Base-by-base conservation (phyloP, 805 yeast species). In the Candida alai region DNA sequence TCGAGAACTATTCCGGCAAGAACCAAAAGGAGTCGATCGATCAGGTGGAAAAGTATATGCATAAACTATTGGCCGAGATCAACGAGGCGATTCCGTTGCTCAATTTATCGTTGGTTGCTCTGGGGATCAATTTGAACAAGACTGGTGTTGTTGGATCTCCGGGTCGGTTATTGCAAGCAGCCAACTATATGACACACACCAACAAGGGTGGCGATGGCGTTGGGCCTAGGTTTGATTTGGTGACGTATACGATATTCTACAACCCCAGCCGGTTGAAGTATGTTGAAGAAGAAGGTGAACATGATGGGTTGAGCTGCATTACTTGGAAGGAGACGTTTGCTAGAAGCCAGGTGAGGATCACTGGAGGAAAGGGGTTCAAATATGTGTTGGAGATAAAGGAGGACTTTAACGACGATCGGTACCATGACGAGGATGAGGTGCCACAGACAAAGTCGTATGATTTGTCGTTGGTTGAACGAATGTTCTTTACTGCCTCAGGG, bases 241-340 rank as follows among this genome's bases (percentile, higher is more conserved):
- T 74, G 3, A 55, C 73, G 43, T 84, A 74, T 44, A 65, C 84
- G 4, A 70, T 84, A 3, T 84, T 82, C 46, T 77, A 78, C 49
- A 74, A 78, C 37, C 69, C 76, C 8, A 68, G 70, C 30, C 48
- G 74, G 26, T 51, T 58, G 20, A 59, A 55, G 30, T 60, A 59
- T 34, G 45, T 58, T 2, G 57, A 53, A 10, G 26, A 52, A 44
- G 43, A 42, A 21, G 42, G 40, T 24, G 51, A 37, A 6, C 25
- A 30, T 9, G 44, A 40, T 32, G 44, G 43, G n/a, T 39, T 54
- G 18, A 61, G 61, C 8, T 69, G 73, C 34, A 68, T 84, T 2
- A 65, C 74, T 2, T 84, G 94, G 94, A 80, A 79, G 43, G 94
- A 84, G 44, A 79, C 78, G 31, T 73, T 65, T 55, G 79, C 86